Base-by-base conservation (phyloP, 2,329 filamentous ascomycete genomes). In the Coleophoma cylindrospora region DNA sequence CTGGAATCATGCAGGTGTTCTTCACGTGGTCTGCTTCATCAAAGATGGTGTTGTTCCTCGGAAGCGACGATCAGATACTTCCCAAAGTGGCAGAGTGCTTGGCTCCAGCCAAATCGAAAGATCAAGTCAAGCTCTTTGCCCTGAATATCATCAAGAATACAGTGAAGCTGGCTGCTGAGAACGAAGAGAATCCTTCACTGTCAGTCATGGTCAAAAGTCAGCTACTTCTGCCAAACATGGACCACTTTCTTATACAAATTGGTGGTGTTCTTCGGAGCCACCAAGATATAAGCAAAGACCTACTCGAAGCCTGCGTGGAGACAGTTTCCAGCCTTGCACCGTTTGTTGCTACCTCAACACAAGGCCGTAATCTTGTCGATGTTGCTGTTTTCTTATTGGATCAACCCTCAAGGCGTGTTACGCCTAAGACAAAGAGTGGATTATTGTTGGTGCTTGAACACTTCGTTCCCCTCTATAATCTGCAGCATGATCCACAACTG, bases 321-420 rank as follows among this genome's bases (percentile, higher is more conserved):
- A 84, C 86, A 0, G 80, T 96, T 19, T 84, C 92, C n/a, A 76
- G 84, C 34, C 74, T 95, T 40, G 83, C 89, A 2, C 81, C 83
- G 4, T 77, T 89, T 48, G 82, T 94, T 13, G 76, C 83, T 62
- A 75, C 81, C 55, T 73, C 83, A 49, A 73, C 80, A 7, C 87
- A 94, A 60, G 84, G 89, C 14, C 80, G 81, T n/a, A 84, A 86
- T 43, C 77, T 96, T 50, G 81, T 96, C 36, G 82, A 86, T 52
- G 90, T 95, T 45, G 86, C 87, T 1, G 84, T 86, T 10, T 92
- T 87, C 65, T 76, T 96, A 34, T 78, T 97, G 33, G 83, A 87
- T 55, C 91, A 96, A 61, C 91, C 92, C n/a, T 81, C 87, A 21
- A 84, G 88, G 54, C 79, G 86, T 48, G 90, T 97, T 34, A 91